Conservation (phyloP, 495 filamentous ascomycete species). For the Peziza echinospora region DNA sequence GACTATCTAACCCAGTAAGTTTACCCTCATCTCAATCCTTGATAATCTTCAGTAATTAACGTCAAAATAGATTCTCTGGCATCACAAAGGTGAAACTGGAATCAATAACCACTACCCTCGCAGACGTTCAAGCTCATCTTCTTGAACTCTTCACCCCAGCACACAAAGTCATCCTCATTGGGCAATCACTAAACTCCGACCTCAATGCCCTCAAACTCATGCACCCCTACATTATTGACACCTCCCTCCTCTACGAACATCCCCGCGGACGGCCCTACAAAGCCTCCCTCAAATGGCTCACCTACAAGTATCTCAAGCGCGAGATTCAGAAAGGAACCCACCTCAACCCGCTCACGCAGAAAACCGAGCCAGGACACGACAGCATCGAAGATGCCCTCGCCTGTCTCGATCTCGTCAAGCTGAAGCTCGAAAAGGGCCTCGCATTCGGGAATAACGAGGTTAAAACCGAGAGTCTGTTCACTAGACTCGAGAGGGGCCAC, state of each 20-base stretch:
- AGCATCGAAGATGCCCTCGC: slow-evolving; percentile 79
- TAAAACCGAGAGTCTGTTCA: slow-evolving; percentile 68
- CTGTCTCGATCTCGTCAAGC: slow-evolving; percentile 75
- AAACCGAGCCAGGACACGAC: slow-evolving; percentile 43
- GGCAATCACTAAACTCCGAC: slow-evolving; percentile 83
- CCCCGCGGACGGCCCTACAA: slow-evolving; percentile 50
- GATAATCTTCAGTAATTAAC: neutral
- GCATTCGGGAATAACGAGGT: slow-evolving; percentile 57
- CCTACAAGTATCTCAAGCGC: slow-evolving; percentile 54
- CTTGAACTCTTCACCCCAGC: slow-evolving; percentile 44
- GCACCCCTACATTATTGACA: slow-evolving; percentile 86
- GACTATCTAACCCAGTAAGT: slow-evolving; percentile 79
- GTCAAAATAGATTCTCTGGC: slow-evolving; percentile 38
- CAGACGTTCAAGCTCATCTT: slow-evolving; percentile 62
- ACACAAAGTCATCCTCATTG: slow-evolving; percentile 51
- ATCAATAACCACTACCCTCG: slow-evolving; percentile 58
- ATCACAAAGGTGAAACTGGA: slow-evolving; percentile 69
- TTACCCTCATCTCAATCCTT: slow-evolving; percentile 3
- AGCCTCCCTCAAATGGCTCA: slow-evolving; percentile 60
- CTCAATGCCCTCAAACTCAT: slow-evolving; percentile 60
- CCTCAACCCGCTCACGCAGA: slow-evolving; percentile 6
- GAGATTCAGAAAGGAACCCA: slow-evolving; percentile 60
- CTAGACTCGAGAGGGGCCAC: slow-evolving; percentile 41
- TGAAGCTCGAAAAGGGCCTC: slow-evolving; percentile 82
- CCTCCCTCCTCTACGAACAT: slow-evolving; percentile 59